A percentile compares a stretch with the other conserved stretches of the same genome.
These are phyloP conservation scores for Colletotrichum tabaci DNA, from an alignment of 2,329 filamentous ascomycete genomes.

Conservation along the genomic window DNA sequence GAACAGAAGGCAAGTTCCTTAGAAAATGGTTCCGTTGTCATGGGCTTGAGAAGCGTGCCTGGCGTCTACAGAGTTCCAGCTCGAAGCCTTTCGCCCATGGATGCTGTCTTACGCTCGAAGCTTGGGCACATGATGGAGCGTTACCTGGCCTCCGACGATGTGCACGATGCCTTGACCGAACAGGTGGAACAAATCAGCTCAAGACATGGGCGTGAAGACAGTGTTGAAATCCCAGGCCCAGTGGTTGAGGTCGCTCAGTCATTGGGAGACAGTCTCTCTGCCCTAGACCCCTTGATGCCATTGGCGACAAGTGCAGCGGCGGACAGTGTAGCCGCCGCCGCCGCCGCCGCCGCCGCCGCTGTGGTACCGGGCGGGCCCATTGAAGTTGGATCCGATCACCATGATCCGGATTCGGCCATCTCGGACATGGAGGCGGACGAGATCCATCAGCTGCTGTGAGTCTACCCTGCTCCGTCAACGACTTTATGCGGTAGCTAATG, in stretches of 20 bases:
- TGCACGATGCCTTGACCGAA: neutral
- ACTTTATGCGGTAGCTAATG: neutral
- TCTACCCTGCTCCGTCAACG: neutral
- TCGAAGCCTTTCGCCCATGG: neutral
- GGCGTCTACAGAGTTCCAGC: neutral
- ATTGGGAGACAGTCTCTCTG: neutral
- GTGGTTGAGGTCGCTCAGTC: neutral
- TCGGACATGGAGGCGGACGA: constrained; percentile 22
- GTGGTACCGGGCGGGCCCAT: neutral
- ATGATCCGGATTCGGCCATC: constrained; percentile 20
- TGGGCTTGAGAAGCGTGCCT: constrained; percentile 1
- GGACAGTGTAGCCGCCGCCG: too few species aligned
- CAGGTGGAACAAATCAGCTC: neutral
- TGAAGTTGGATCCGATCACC: constrained; percentile 8
- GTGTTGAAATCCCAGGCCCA: neutral
- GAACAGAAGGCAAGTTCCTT: neutral
- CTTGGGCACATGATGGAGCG: constrained; percentile 2
- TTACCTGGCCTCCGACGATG: constrained; percentile 8
- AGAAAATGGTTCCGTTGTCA: neutral
- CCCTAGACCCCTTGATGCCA: neutral
- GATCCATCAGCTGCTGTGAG: constrained; percentile 19
- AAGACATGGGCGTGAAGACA: too few species aligned
- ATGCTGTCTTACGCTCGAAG: neutral
- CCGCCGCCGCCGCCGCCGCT: neutral
- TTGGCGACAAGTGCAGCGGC: neutral